These are phyloP conservation scores for Pseudozyma hubeiensis DNA, from an alignment of 1,284 basidiomycete genomes.

Conservation along the genomic window DNA sequence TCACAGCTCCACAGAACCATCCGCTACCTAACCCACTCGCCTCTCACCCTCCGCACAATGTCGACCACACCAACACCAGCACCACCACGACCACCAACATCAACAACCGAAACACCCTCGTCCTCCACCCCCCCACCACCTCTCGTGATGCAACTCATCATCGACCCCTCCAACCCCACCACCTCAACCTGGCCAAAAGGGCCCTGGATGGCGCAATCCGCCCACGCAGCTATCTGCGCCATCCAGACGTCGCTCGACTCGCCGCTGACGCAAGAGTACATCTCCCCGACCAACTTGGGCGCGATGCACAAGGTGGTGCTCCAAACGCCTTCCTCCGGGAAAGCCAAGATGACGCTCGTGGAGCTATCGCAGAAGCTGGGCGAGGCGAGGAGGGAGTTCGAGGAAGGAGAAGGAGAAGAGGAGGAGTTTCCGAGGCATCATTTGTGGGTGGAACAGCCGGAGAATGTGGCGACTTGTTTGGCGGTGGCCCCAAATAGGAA, in stretches of 20 bases:
- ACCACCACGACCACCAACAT: conserved; percentile 2
- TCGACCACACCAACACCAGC: conserved; percentile 5
- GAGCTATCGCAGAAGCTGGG: conserved; percentile 65
- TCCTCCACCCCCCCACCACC: conserved; percentile 16
- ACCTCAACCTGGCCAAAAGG: conserved; percentile 72
- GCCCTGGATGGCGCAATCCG: conserved; percentile 74
- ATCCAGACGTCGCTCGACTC: conserved; percentile 32
- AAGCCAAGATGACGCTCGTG: conserved; percentile 49
- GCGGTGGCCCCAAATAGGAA: conserved; percentile 73
- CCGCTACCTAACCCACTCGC: background rate
- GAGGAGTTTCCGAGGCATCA: conserved; percentile 69
- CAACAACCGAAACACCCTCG: no score
- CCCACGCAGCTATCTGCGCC: conserved; percentile 73
- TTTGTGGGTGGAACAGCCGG: conserved; percentile 74
- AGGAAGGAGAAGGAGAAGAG: conserved; percentile 12
- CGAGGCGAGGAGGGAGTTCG: conserved; percentile 25
- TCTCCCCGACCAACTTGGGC: conserved; percentile 34
- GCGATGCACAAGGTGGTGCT: conserved; percentile 66
- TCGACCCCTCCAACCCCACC: conserved; percentile 37
- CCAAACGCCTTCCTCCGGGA: conserved; percentile 55
- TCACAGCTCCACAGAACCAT: background rate
- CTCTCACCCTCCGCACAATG: conserved; percentile 4
- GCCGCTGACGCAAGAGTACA: conserved; percentile 40
- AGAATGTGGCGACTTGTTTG: conserved; percentile 73
- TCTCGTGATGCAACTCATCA: conserved; percentile 67